Evolutionary conservation across 768 basidiomycete species (phyloP), one percentile per base, ranked within the genome.

Genomic region (Pilatotrama ljubarskyi): DNA sequence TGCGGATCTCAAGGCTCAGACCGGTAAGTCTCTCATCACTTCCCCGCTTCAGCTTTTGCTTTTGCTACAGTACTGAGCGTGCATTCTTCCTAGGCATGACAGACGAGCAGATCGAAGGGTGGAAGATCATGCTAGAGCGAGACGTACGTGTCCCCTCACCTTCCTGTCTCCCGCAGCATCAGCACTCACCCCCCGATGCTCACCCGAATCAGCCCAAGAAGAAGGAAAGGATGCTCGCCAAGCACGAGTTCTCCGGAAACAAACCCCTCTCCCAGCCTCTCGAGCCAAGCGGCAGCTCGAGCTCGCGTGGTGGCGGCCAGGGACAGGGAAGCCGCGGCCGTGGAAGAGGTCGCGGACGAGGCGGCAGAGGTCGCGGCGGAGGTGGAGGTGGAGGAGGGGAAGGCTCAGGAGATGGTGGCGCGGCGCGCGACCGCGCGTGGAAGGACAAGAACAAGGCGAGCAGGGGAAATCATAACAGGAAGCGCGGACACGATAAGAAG

Each of bases 71-170:
- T 32, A 10, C 52, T 43, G 26, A 51, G 25, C 1, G 38, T 43
- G 18, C 10, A 49, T 24, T 49, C 18, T 55, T 11, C 7, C 25
- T 54, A 88, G 88, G 88, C 11, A 90, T 88, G 86, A 76, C 71
- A 10, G 86, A 97, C 67, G 89, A 89, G 65, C 94, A 96, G 69
- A 86, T 97, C 25, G 94, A 97, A 72, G 95, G 94, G 0, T 97
- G 94, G 94, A 82, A 75, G 57, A 86, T 91, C 55, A 93, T 96
- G 88, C 72, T 97, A 58, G 95, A 98, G 58, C 77, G 88, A 65
- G 88, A 95, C 68, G 95, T 96, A 67, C 61, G 90, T 78, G 1
- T n/a, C n/a, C n/a, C n/a, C n/a, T 22, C 63, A 1, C 55, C 54
- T 35, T 7, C 29, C 1, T 55, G 8, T 11, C 5, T 46, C 48